Evolutionary conservation across 768 basidiomycete species (phyloP), one percentile per base, ranked within the genome.

Genomic region (Russula sp.): DNA sequence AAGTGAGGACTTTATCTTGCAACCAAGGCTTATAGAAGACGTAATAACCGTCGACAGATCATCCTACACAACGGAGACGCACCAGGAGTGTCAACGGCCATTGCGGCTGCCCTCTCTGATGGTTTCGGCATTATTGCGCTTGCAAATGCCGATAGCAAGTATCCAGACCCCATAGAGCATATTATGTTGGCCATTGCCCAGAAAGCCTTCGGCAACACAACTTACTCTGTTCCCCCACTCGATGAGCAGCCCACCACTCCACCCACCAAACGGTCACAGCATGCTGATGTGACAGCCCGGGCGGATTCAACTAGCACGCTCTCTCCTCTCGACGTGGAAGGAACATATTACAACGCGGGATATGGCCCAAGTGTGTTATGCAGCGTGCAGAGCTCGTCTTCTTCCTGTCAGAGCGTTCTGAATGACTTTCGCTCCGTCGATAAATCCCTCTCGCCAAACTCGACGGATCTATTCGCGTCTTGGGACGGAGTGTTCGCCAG

Each of bases 91-190:
- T 71, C 72, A 2, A 69, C 76, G 0, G 20, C 65, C 0, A 71
- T 76, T 5, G 56, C 68, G 1, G 71, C 79, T 61, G 69, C 77
- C 18, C 79, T 78, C 0, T 22, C 65, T 3, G 75, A 78, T 44
- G 70, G 70, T 9, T 55, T 78, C 0, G 79, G 77, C 4, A 52
- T 81, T 22, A 64, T 73, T 32, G 44, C 51, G 1, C 64, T 74
- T 13, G 59, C 62, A 7, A 73, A 73, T 61, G 66, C 63, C 4
- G 68, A 70, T 40, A 44, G 11, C 3, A 63, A 67, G 22, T 9
- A 61, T 16, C 4, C 4, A 9, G 2, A 27, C 22, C 22, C 22
- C 4, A 4, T 65, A 1, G 0, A 0, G 2, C 7, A 55, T 5
- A 34, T 59, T 18, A 18, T 9, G 18, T 0, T 22, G 8, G 18